These are phyloP conservation scores for Podospora fimiseda DNA, from an alignment of 495 filamentous ascomycete genomes.

Conservation along the genomic window DNA sequence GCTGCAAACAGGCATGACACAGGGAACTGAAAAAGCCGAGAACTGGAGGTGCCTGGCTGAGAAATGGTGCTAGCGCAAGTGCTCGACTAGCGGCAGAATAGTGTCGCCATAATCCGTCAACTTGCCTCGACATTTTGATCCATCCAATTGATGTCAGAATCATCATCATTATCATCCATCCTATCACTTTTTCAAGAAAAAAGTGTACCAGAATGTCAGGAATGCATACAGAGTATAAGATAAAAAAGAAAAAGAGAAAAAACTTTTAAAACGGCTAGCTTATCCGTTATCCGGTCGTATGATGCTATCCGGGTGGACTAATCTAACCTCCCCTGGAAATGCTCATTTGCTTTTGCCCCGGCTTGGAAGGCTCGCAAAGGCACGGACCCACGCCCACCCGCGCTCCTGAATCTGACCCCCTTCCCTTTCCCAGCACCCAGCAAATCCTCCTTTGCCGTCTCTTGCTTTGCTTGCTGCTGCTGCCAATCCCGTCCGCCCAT, in stretches of 20 bases:
- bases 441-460: constrained; percentile 5
- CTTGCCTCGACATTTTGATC: too few species aligned
- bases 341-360: constrained; percentile 27
- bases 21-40: too few species aligned
- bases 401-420: constrained; percentile 10
- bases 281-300: constrained; percentile 13
- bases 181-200: too few species aligned
- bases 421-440: constrained; percentile 6
- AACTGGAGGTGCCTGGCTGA: too few species aligned
- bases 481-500: constrained; percentile 22
- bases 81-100: too few species aligned
- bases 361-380: constrained; percentile 1
- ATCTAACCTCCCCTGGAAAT: constrained; percentile 20
- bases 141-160: too few species aligned
- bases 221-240: neutral
- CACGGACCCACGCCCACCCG: constrained; percentile 22
- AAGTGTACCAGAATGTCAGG: too few species aligned
- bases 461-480: constrained; percentile 4
- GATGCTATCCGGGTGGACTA: constrained; percentile 18
- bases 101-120: too few species aligned
- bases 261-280: neutral
- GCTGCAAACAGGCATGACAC: too few species aligned
- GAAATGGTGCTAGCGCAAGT: too few species aligned
- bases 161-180: too few species aligned
- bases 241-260: neutral